Percentiles rank a stretch among this genome's conserved stretches.
phyloP scores from a whole-genome alignment of 495 filamentous ascomycete genomes.

The Trichocladium uniseriatum region DNA sequence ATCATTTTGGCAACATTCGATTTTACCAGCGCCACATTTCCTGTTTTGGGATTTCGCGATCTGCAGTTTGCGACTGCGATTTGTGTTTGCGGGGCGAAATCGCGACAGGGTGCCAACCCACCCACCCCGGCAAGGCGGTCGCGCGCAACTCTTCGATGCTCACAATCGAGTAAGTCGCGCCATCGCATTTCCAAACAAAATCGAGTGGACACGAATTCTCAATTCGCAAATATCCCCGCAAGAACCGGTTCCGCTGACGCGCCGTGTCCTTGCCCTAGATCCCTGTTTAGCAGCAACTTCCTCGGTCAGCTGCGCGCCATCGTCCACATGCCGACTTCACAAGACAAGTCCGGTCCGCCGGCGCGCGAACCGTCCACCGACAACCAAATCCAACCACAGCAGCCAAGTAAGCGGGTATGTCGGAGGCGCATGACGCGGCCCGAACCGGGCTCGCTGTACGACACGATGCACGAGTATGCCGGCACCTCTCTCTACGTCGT shows the following conservation, averaged over 20 bases:
- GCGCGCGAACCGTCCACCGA: conserved; percentile 1
- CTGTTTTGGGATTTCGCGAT: neutral
- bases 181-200: neutral
- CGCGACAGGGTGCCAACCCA: conserved; percentile 5
- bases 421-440: conserved; percentile 21
- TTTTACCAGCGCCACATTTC: neutral
- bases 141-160: conserved; percentile 23
- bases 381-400: neutral
- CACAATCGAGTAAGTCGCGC: conserved; percentile 24
- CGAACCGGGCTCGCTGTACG: conserved; percentile 37
- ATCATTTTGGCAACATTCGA: neutral
- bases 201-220: too few relatives aligned
- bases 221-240: neutral
- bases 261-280: conserved; percentile 9
- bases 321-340: conserved; percentile 23
- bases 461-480: conserved; percentile 38
- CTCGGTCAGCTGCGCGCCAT: conserved; percentile 27
- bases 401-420: conserved; percentile 1
- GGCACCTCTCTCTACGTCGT: conserved; percentile 30
- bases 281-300: conserved; percentile 24
- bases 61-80: neutral
- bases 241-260: conserved; percentile 5
- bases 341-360: conserved; percentile 10
- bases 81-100: conserved; percentile 10
- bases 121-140: conserved; percentile 4